Base-by-base conservation (phyloP, 176 grass and related monocot species). In the Panicum miliaceum region DNA sequence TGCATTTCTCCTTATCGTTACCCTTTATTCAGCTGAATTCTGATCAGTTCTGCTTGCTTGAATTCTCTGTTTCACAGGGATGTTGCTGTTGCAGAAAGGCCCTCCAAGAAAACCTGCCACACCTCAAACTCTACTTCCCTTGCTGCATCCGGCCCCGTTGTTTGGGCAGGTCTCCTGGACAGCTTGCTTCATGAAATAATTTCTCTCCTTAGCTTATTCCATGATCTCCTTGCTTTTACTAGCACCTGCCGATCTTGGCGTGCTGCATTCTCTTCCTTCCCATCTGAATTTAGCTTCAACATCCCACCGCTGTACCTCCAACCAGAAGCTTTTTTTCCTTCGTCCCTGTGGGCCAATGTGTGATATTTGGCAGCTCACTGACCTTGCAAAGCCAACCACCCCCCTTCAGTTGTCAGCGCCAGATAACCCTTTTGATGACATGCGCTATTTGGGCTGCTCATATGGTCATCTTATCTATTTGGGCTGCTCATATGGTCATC, bases 171-270 rank as follows among this genome's bases (percentile, higher is more conserved):
- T 64, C 86, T 89, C 42, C 46, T 78, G 11, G 92, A 94, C 15
- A 52, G 20, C 45, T 19, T 94, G 15, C 83, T 94, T 73, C 70
- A 81, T 22, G 43, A 82, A 79, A 77, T 94, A 60, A 45, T 91
- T 73, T 2, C 22, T 23, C 80, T 82, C 74, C 57, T 93, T 71
- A 84, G 22, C 76, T 89, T 86, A 73, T 88, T 88, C 20, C 86
- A 78, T 58, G 92, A 91, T 22, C 26, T 88, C 20, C 83, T 91
- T 69, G 77, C 76, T 82, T 85, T 88, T n/a, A 41, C 27, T n/a
- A 25, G 61, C 70, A 88, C 84, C 64, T 94, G 89, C 65, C 83
- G 70, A 50, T 81, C 92, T 76, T 94, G 92, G 92, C 86, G 76
- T 2, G 29, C 53, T 45, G 56, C 73, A 18, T 15, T 63, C 57